Percentiles rank a stretch among this genome's conserved stretches.
phyloP scores from a whole-genome alignment of 1,139 yeast genomes.

The Spencermartinsiella ligniputridi region DNA sequence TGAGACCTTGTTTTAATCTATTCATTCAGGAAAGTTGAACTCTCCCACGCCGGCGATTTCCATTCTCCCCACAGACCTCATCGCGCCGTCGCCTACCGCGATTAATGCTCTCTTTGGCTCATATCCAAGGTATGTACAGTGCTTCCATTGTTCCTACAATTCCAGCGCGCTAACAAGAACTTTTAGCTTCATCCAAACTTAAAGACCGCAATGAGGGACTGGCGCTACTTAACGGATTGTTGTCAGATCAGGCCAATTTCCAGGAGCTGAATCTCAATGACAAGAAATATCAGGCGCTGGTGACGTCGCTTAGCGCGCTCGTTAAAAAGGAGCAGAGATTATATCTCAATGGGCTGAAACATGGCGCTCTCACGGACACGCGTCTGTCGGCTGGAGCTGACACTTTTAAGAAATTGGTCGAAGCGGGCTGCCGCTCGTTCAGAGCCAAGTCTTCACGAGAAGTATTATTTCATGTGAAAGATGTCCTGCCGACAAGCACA shows the following conservation, averaged over 20 bases:
- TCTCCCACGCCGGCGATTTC: too few relatives aligned
- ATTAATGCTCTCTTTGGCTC: background rate
- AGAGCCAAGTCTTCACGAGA: conserved; percentile 13
- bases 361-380: conserved; percentile 4
- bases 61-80: background rate
- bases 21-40: too few relatives aligned
- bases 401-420: conserved; percentile 11
- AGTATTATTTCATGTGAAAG: conserved; percentile 12
- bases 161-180: background rate
- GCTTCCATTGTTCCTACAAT: too few relatives aligned
- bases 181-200: background rate
- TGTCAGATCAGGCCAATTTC: background rate
- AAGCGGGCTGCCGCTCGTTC: conserved; percentile 5
- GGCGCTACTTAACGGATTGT: background rate
- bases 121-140: background rate
- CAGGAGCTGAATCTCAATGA: conserved; percentile 5
- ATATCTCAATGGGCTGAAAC: conserved; percentile 4
- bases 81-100: background rate
- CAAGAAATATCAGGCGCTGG: conserved; percentile 8
- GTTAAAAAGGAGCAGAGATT: background rate
- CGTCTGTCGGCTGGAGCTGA: conserved; percentile 13
- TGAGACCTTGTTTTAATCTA: too few relatives aligned
- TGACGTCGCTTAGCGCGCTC: conserved; percentile 9
- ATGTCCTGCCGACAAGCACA: conserved; percentile 8
- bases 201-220: background rate